These are phyloP conservation scores for Ophiostoma piceae DNA, from an alignment of 2,329 filamentous ascomycete genomes.

Conservation along the genomic window DNA sequence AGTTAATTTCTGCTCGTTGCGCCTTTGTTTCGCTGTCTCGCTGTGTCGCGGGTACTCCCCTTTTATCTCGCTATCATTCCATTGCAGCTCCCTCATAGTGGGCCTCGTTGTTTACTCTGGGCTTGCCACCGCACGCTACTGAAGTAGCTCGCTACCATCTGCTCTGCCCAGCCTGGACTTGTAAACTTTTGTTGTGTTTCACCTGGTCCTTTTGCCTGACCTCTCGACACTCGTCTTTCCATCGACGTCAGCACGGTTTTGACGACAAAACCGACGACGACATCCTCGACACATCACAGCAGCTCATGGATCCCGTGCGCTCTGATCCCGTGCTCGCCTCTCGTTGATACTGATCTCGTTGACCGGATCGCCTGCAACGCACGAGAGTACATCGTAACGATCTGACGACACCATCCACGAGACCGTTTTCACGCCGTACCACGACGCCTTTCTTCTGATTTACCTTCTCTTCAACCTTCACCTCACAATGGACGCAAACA, in stretches of 20 bases:
- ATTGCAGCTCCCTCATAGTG: conserved; percentile 5
- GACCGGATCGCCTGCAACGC: background rate
- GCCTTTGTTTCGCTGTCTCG: background rate
- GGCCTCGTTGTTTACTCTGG: conserved; percentile 14
- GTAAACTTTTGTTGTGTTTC: conserved; percentile 12
- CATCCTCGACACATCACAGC: background rate
- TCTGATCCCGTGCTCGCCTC: conserved; percentile 8
- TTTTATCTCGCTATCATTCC: background rate
- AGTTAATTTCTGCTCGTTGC: background rate
- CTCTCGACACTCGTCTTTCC: background rate
- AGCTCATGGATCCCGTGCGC: conserved; percentile 20
- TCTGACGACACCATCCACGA: conserved; percentile 2
- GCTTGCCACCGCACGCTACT: conserved; percentile 3
- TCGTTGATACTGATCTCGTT: conserved; percentile 7
- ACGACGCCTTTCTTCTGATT: background rate
- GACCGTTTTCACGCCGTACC: background rate
- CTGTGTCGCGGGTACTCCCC: background rate
- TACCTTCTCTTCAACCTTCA: background rate
- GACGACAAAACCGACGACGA: background rate
- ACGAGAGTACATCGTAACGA: background rate
- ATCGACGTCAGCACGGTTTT: background rate
- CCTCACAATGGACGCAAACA: conserved; percentile 18
- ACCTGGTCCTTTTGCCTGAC: background rate
- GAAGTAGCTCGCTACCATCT: background rate
- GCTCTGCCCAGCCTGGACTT: background rate